These are phyloP conservation scores for Hordeum marinum DNA, from an alignment of 176 grass and related monocot genomes.

Conservation along the genomic window DNA sequence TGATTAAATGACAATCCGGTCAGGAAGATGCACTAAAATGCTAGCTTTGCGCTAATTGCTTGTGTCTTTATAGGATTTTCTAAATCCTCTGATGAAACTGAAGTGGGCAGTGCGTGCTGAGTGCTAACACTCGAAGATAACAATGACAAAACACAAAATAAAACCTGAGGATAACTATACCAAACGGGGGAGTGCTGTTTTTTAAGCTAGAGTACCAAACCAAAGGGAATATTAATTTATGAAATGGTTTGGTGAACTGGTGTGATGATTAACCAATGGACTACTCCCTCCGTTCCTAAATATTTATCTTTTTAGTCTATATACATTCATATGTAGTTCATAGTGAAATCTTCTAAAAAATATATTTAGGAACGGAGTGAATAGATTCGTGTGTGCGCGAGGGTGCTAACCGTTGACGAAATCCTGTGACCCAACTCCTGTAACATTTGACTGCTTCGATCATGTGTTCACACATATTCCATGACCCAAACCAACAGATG, in stretches of 20 bases:
- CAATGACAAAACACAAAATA: background rate
- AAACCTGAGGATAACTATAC: background rate
- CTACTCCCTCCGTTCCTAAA: too few species aligned
- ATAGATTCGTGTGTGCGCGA: background rate
- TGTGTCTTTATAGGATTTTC: conserved; percentile 8
- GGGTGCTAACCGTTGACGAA: conserved; percentile 17
- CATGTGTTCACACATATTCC: conserved; percentile 30
- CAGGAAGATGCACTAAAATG: background rate
- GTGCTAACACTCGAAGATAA: background rate
- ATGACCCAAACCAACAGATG: background rate
- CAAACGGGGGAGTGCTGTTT: background rate
- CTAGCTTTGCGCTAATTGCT: conserved; percentile 5
- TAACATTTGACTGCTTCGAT: conserved; percentile 38
- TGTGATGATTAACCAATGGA: background rate
- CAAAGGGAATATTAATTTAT: background rate
- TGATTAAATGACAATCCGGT: conserved; percentile 1
- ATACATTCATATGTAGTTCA: too few species aligned
- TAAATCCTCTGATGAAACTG: conserved; percentile 17
- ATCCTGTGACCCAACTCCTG: background rate
- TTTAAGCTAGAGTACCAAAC: background rate
- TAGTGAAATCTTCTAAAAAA: too few species aligned
- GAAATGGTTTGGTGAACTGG: background rate
- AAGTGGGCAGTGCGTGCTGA: background rate
- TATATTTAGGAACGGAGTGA: too few species aligned
- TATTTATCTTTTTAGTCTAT: too few species aligned